phyloP scores from a whole-genome alignment of 2,329 filamentous ascomycete species.

The Penicillium polonicum region DNA sequence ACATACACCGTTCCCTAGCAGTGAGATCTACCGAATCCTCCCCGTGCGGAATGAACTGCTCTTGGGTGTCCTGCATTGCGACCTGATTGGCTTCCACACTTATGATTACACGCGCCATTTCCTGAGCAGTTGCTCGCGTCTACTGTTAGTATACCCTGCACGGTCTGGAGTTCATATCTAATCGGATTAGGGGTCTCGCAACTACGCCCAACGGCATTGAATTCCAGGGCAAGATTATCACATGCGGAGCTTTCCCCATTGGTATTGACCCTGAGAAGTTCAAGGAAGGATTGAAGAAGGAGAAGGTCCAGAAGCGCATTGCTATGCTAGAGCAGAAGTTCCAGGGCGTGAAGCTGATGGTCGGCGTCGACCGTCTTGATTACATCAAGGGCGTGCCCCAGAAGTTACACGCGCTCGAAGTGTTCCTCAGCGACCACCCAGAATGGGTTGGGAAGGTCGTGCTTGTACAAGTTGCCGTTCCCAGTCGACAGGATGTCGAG shows the following conservation, averaged over 20 bases:
- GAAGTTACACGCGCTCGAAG: conserved; percentile 92
- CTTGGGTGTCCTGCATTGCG: conserved; percentile 84
- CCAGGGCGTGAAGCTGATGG: conserved; percentile 91
- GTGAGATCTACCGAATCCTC: conserved; percentile 93
- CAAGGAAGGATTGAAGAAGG: conserved; percentile 79
- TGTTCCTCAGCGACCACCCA: conserved; percentile 93
- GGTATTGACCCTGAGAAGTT: conserved; percentile 98
- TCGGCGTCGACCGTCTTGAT: conserved; percentile 92
- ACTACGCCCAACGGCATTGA: conserved; percentile 94
- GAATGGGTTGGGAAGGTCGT: conserved; percentile 99
- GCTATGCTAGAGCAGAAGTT: conserved; percentile 84
- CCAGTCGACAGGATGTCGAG: conserved; percentile 91
- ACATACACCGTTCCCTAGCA: conserved; percentile 94
- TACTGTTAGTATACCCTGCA: conserved; percentile 60
- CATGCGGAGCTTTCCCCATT: conserved; percentile 93
- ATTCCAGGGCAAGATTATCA: conserved; percentile 82
- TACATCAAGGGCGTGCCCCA: conserved; percentile 99
- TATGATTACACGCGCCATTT: conserved; percentile 99
- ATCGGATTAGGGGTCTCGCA: conserved; percentile 41
- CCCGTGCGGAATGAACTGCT: conserved; percentile 89
- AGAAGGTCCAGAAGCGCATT: conserved; percentile 84
- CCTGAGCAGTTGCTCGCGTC: conserved; percentile 91
- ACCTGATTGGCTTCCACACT: conserved; percentile 95
- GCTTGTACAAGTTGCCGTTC: conserved; percentile 91
- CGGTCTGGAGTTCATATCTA: background rate